Evolutionary conservation across 352 stramenopile genomes (phyloP).

Genomic region (Aphanomyces stellatus): DNA sequence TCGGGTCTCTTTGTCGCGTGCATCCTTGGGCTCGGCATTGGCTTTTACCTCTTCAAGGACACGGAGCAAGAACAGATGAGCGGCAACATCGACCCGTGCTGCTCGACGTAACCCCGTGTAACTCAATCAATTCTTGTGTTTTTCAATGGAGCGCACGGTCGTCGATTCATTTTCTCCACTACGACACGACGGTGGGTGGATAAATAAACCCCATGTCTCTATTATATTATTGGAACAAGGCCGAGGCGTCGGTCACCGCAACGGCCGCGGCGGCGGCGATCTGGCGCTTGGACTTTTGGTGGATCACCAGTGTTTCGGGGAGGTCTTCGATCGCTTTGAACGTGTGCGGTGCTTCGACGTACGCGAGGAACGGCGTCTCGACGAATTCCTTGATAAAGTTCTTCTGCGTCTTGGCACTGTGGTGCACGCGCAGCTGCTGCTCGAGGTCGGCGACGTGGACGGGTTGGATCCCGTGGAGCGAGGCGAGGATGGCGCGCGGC

Average conservation of each 20-base stretch:
- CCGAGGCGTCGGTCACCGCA: too few species aligned
- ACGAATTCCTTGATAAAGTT: conserved; percentile 75
- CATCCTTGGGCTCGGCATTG: conserved; percentile 54
- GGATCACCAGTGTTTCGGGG: conserved; percentile 43
- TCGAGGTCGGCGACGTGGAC: conserved; percentile 41
- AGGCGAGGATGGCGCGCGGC: conserved; percentile 50
- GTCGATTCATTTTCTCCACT: too few species aligned
- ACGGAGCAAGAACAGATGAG: conserved; percentile 56
- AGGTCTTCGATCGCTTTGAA: conserved; percentile 58
- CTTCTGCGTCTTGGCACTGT: conserved; percentile 77
- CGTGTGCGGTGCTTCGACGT: conserved; percentile 23
- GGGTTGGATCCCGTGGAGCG: conserved; percentile 39
- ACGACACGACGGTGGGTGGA: too few species aligned
- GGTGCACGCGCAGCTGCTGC: conserved; percentile 47
- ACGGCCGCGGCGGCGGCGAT: too few species aligned
- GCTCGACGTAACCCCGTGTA: conserved; percentile 42
- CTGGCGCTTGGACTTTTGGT: too few species aligned
- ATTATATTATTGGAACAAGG: too few species aligned
- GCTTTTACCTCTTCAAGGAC: conserved; percentile 79
- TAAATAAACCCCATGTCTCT: too few species aligned
- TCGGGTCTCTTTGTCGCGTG: conserved; percentile 70
- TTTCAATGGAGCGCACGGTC: too few species aligned
- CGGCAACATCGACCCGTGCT: conserved; percentile 70
- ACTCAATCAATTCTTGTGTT: too few species aligned
- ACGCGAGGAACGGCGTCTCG: conserved; percentile 49